Conservation (phyloP, 2,329 filamentous ascomycete genomes). For the Calonectria pseudoturangicola region DNA sequence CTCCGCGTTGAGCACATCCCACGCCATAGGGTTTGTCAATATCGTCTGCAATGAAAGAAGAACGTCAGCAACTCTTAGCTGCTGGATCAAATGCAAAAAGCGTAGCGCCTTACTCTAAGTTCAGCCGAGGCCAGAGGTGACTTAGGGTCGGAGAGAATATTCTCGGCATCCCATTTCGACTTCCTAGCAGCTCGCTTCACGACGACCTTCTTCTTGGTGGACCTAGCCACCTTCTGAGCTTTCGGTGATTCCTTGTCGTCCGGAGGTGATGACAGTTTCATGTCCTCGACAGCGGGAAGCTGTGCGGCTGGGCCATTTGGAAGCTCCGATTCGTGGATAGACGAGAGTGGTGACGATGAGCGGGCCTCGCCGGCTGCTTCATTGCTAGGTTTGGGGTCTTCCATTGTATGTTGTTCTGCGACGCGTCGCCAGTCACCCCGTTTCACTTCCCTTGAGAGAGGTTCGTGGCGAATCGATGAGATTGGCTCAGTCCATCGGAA, state of each 20-base stretch:
- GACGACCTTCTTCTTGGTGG: conserved; percentile 52
- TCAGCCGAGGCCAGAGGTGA: conserved; percentile 63
- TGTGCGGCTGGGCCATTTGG: conserved; percentile 23
- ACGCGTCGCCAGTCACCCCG: neutral
- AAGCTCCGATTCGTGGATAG: conserved; percentile 29
- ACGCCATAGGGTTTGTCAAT: conserved; percentile 62
- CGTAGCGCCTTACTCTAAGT: conserved; percentile 57
- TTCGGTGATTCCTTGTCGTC: conserved; percentile 29
- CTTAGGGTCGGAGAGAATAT: conserved; percentile 60
- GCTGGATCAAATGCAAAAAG: neutral
- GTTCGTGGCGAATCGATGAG: neutral
- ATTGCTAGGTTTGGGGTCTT: conserved; percentile 33
- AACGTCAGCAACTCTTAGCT: neutral
- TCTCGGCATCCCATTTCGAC: conserved; percentile 61
- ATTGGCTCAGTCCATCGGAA: neutral
- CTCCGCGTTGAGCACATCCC: conserved; percentile 59
- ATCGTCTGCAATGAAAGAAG: conserved; percentile 55
- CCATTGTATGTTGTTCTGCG: conserved; percentile 7
- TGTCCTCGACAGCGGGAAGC: conserved; percentile 33
- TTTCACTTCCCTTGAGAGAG: neutral
- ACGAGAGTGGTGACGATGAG: conserved; percentile 46
- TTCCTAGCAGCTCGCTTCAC: conserved; percentile 54
- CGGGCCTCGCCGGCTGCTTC: neutral
- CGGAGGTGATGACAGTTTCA: conserved; percentile 40
- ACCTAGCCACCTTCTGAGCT: conserved; percentile 24